Evolutionary conservation across 306 rosid species (phyloP).

Genomic region (Macrotyloma uniflorum): DNA sequence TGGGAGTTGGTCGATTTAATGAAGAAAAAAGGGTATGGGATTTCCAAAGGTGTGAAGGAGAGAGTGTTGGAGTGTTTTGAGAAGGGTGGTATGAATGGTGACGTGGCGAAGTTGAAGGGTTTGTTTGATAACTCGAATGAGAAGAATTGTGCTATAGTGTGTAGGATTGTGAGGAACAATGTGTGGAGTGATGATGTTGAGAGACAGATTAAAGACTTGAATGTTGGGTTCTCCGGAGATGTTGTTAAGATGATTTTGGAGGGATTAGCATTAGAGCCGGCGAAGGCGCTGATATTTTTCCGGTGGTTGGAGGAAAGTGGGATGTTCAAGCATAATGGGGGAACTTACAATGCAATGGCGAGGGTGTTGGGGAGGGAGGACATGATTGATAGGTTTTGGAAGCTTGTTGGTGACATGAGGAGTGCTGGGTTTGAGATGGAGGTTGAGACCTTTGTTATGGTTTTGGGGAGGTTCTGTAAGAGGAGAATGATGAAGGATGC

Average conservation of each 20-base stretch:
- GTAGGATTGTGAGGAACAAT: conserved; percentile 58
- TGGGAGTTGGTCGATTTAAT: conserved; percentile 65
- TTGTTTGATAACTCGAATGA: conserved; percentile 54
- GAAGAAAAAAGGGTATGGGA: conserved; percentile 77
- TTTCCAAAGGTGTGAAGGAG: conserved; percentile 52
- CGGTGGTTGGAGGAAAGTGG: conserved; percentile 82
- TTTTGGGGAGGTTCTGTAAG: conserved; percentile 67
- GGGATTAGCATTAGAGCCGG: conserved; percentile 57
- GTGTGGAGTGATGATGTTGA: conserved; percentile 79
- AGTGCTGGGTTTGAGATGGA: conserved; percentile 62
- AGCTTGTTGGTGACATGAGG: conserved; percentile 72
- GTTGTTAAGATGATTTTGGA: conserved; percentile 58
- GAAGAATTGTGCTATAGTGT: conserved; percentile 48
- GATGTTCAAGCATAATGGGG: conserved; percentile 66
- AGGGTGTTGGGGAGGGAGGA: conserved; percentile 80
- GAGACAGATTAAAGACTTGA: conserved; percentile 51
- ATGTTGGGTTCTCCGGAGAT: conserved; percentile 46
- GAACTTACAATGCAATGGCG: conserved; percentile 68
- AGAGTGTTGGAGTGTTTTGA: conserved; percentile 54
- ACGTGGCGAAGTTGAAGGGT: conserved; percentile 54
- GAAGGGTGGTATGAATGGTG: conserved; percentile 52
- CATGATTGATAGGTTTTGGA: conserved; percentile 73
- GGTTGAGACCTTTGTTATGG: conserved; percentile 60
- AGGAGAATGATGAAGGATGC: conserved; percentile 70
- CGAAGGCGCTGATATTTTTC: conserved; percentile 69